Evolutionary conservation across 257 asterid genomes (phyloP).

Genomic region (Gardenia jasminoides): DNA sequence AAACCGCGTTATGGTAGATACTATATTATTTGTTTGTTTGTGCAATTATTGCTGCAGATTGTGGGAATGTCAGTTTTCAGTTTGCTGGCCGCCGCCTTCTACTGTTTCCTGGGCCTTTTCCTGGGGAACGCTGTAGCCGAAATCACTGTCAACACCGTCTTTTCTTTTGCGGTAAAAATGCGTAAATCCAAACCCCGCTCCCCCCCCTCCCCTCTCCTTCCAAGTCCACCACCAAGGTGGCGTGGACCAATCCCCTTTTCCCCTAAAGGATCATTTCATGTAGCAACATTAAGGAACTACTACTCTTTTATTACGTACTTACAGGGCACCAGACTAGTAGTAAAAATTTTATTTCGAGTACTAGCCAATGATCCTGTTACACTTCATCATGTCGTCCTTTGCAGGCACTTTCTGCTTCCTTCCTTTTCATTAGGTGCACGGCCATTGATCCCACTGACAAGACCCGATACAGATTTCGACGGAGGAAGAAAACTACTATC

Average conservation of each 20-base stretch:
- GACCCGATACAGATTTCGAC: slow-evolving; percentile 46
- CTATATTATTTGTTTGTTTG: too few species aligned
- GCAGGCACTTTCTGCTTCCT: slow-evolving; percentile 68
- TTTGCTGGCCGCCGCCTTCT: slow-evolving; percentile 63
- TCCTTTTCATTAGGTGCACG: slow-evolving; percentile 73
- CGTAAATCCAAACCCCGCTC: background rate
- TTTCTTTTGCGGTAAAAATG: slow-evolving; percentile 61
- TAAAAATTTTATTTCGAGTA: too few species aligned
- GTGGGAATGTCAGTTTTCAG: slow-evolving; percentile 76
- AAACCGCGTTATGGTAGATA: too few species aligned
- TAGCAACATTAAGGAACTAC: too few species aligned
- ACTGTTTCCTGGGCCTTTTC: slow-evolving; percentile 82
- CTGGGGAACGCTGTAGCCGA: slow-evolving; percentile 63
- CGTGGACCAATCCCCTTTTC: background rate
- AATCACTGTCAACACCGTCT: slow-evolving; percentile 54
- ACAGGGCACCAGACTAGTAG: too few species aligned
- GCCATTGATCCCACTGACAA: slow-evolving; percentile 84
- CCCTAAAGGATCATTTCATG: background rate
- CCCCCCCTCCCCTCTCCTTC: background rate
- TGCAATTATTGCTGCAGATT: slow-evolving; percentile 54
- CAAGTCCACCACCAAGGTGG: too few species aligned
- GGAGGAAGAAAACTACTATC: slow-evolving; percentile 37
- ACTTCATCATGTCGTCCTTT: background rate
- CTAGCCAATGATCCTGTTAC: too few species aligned
- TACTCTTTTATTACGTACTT: too few species aligned